Evolutionary conservation across 2,329 filamentous ascomycete species (phyloP), one percentile per base, ranked within the genome.

Genomic region (Pseudocercospora cruenta): DNA sequence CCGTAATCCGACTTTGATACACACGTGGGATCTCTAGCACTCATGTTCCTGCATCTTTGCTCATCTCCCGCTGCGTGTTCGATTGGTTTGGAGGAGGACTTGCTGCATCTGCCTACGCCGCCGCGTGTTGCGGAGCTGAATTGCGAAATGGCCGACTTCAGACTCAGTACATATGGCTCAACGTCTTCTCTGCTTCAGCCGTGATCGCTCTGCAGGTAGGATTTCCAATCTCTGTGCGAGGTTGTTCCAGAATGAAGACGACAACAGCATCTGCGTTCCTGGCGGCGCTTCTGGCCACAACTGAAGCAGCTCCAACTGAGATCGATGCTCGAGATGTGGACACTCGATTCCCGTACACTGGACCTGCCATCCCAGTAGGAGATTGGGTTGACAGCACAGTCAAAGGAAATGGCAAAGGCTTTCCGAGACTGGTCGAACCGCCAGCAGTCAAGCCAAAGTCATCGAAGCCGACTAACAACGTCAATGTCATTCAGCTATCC

Each of bases 361-460:
- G 84, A 1, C 83, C 84, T 1, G 77, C 76, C 0, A 76, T 84
- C 0, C 83, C 84, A 14, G 72, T 85, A 3, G 84, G 80, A 53
- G 84, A 86, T 66, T 85, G 83, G 83, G 82, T 84, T 54, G 79
- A 85, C 70, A 78, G 76, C 2, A 82, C 80, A 10, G 70, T 83
- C 75, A 84, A 84, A 69, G 83, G 83, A 70, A 84, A 85, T 69
- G 84, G 83, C 33, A 84, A 84, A 66, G 84, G 84, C 1, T 85
- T 82, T 67, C 78, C 80, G 21, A 83, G 84, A 54, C 76, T 85
- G 3, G 79, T 84, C 9, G 83, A 85, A 71, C 73, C 81, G 45
- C 83, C 83, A 9, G 84, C 83, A 2, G 83, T 85, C 19, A 81
- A 77, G 68, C 83, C 84, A 3, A 75, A 74, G 26, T 75, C 72